Evolutionary conservation across 148 eudicot species (phyloP), one percentile per base, ranked within the genome.

Genomic region (Vaccinium myrtillus): DNA sequence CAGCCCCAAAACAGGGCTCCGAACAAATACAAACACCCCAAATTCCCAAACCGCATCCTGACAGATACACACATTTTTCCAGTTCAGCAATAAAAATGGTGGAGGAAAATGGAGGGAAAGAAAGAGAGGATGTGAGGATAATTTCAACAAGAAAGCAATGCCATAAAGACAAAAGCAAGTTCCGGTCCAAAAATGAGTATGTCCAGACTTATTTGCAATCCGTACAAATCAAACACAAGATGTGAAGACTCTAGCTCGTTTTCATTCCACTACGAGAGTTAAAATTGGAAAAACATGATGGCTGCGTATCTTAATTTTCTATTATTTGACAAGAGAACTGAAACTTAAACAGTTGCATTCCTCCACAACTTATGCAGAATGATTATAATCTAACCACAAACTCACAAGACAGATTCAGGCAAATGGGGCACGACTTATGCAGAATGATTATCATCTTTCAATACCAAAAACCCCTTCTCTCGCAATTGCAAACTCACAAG

Each of bases 1-100:
- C 77, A 94, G 88, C 4, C 98, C 98, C 85, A 95, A 84, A 8
- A 98, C 98, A 19, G 98, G 91, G 82, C 92, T 65, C 98, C 94
- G 1, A 93, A 92, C 11, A 94, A 87, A 82, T 84, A 86, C 89
- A 94, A 84, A 80, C 76, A 78, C 59, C 46, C 89, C 84, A 92
- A 83, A 93, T 94, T 94, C 86, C 98, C 98, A 65, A 93, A 78
- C 84, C 90, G 88, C 46, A 43, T 4, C 46, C 46, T 43, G 46
- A n/a, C n/a, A n/a, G n/a, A 43, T 43, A 43, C 46, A 43, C 46
- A 43, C 46, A 3, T 43, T 51, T 51, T 51, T 51, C 1, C 54
- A 8, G 54, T 51, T 51, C 54, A 11, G 54, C 54, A 8, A 51
- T 10, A 11, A 51, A 51, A 51, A 11, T 51, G 54, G 0, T 0